These are phyloP conservation scores for Blastobotrys attinorum DNA, from an alignment of 805 yeast species.

Conservation along the genomic window DNA sequence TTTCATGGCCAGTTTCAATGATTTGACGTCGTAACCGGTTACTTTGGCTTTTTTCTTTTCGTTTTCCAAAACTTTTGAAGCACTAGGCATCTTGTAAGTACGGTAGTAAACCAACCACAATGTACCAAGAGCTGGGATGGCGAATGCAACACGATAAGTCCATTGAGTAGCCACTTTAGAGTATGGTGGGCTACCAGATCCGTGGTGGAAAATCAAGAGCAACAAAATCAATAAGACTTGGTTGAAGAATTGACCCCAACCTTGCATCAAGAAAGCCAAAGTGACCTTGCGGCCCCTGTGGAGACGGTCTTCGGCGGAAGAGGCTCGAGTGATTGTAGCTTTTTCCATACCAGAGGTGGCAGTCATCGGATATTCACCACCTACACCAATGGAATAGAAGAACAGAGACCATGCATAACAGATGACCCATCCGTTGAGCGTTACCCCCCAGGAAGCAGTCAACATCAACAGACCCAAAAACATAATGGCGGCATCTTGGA, in stretches of 20 bases:
- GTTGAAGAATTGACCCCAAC: conserved; percentile 89
- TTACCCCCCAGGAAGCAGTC: conserved; percentile 50
- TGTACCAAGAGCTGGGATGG: conserved; percentile 29
- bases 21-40: conserved; percentile 27
- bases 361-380: conserved; percentile 62
- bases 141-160: conserved; percentile 29
- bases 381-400: conserved; percentile 45
- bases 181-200: conserved; percentile 82
- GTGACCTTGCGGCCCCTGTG: conserved; percentile 31
- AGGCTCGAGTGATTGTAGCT: conserved; percentile 27
- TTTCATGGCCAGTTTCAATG: conserved; percentile 19
- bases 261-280: conserved; percentile 73
- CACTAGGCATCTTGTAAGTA: conserved; percentile 27
- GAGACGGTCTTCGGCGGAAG: conserved; percentile 25
- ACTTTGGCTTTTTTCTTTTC: conserved; percentile 24
- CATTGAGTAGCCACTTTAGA: conserved; percentile 27
- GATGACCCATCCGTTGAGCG: conserved; percentile 54
- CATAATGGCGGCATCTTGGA: conserved; percentile 50
- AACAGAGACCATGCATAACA: conserved; percentile 41
- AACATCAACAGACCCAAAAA: conserved; percentile 51
- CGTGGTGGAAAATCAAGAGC: conserved; percentile 80
- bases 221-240: conserved; percentile 76
- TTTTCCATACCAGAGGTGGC: conserved; percentile 57
- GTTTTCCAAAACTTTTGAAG: conserved; percentile 19
- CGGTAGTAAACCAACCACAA: conserved; percentile 29